Conservation (phyloP, 2,329 filamentous ascomycete genomes). For the Penicillium thymicola region DNA sequence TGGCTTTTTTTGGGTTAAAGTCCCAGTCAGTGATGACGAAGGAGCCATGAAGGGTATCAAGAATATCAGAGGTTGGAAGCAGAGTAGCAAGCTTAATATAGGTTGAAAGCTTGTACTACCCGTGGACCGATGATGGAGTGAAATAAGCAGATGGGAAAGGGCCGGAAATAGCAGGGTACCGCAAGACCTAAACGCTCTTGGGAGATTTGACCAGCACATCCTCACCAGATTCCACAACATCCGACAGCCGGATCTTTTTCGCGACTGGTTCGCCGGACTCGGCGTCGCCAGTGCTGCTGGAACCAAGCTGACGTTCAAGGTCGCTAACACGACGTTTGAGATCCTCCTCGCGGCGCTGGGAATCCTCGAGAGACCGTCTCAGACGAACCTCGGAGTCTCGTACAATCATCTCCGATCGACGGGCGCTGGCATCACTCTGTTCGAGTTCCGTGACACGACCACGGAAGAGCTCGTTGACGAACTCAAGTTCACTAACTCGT, state of each 20-base stretch:
- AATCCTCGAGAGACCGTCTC: conserved; percentile 67
- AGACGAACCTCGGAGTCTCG: conserved; percentile 55
- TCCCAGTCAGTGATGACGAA: conserved; percentile 33
- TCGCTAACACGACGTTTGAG: conserved; percentile 81
- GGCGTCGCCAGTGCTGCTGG: conserved; percentile 16
- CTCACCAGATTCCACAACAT: conserved; percentile 48
- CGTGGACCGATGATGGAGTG: neutral
- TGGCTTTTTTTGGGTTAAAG: conserved; percentile 18
- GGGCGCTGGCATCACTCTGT: conserved; percentile 66
- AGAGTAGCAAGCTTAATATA: conserved; percentile 18
- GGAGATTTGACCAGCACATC: conserved; percentile 34
- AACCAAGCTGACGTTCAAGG: conserved; percentile 56
- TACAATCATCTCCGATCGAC: conserved; percentile 56
- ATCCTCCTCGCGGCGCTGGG: conserved; percentile 73
- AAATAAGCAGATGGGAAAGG: conserved; percentile 2
- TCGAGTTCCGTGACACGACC: conserved; percentile 73
- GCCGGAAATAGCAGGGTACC: neutral
- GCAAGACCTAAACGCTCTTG: conserved; percentile 28
- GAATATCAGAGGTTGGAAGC: conserved; percentile 32
- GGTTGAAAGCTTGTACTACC: neutral
- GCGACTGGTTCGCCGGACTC: conserved; percentile 46
- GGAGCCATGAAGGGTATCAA: conserved; percentile 41
- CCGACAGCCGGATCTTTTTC: conserved; percentile 57
- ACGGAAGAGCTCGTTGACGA: conserved; percentile 83
- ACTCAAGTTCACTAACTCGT: conserved; percentile 87